Conservation (phyloP, 2,329 filamentous ascomycete genomes). For the Thielaviopsis punctulata region DNA sequence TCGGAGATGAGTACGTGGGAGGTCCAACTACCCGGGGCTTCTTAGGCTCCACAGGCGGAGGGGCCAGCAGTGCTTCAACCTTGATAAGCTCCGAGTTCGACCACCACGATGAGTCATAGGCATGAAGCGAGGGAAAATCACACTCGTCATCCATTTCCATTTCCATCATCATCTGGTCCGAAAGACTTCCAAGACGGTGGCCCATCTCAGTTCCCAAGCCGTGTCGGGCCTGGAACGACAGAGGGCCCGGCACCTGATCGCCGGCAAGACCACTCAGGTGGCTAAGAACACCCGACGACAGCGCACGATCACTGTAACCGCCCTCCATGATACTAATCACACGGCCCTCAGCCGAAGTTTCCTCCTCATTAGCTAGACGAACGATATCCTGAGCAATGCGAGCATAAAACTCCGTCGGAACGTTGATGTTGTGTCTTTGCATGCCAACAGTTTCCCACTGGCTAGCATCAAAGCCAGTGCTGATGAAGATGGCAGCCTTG, state of each 20-base stretch:
- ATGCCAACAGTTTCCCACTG: slow-evolving; percentile 86
- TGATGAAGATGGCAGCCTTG: slow-evolving; percentile 82
- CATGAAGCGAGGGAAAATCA: slow-evolving; percentile 19
- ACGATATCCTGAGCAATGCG: slow-evolving; percentile 76
- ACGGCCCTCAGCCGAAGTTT: slow-evolving; percentile 59
- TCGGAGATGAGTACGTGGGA: slow-evolving; percentile 72
- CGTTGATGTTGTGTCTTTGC: slow-evolving; percentile 91
- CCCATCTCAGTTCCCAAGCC: slow-evolving; percentile 43
- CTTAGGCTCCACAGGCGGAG: slow-evolving; percentile 31
- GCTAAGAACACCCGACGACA: slow-evolving; percentile 76
- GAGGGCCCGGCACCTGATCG: slow-evolving; percentile 23
- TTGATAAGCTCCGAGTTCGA: slow-evolving; percentile 44
- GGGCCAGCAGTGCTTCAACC: slow-evolving; percentile 43
- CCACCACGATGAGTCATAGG: slow-evolving; percentile 61
- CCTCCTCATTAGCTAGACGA: slow-evolving; percentile 63
- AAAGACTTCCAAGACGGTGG: slow-evolving; percentile 25
- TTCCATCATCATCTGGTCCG: not conserved
- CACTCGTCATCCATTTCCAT: slow-evolving; percentile 4
- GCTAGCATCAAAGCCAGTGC: slow-evolving; percentile 91
- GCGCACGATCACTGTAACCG: slow-evolving; percentile 82
- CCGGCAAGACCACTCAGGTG: slow-evolving; percentile 71
- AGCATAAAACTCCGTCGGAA: slow-evolving; percentile 93
- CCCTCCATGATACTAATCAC: slow-evolving; percentile 90
- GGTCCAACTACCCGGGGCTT: slow-evolving; percentile 34
- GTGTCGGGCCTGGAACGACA: not conserved